Base-by-base conservation (phyloP, 257 asterid genomes). In the Solanum tarapatanum region DNA sequence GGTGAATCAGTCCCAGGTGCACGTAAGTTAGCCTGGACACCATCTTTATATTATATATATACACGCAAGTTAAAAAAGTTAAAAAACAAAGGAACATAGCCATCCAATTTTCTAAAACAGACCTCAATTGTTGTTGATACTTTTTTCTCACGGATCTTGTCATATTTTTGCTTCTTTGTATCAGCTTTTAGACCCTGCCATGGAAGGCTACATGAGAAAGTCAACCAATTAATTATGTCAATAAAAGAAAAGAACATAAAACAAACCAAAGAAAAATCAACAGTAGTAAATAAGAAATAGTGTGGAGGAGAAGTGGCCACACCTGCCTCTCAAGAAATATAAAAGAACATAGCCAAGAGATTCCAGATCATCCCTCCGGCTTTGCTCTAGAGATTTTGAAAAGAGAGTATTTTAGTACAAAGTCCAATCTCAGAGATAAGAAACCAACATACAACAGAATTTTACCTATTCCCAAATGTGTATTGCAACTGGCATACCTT, bases 311-410 rank as follows among this genome's bases (percentile, higher is more conserved):
- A 68, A 62, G 62, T 13, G 79, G 32, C 19, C 83, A 48, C 35
- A 92, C 92, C 92, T 90, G 86, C 92, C 92, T 88, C 92, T 89
- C 91, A 92, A 87, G 88, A 90, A 90, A 87, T 92, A 92, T 84
- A 92, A 74, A 24, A 92, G 91, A 43, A 92, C 91, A 60, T 89
- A 92, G 87, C 94, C 94, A 87, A 92, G 93, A 88, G 94, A 91
- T 84, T 91, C 93, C 79, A 91, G 87, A 89, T 91, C 93, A 77
- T 91, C 93, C 86, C 92, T 87, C 62, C 93, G 89, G 82, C 94
- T 92, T 92, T 92, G 93, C 85, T 92, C 93, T 92, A 86, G 64
- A 76, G 39, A 80, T 84, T 64, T 41, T 28, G 76, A 39, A 39
- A 85, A 85, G 82, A 68, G 39, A 37, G 48, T 30, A 85, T 23